Base-by-base conservation (phyloP, 371 early-diverging fungal genomes). In the Mucor saturninus region DNA sequence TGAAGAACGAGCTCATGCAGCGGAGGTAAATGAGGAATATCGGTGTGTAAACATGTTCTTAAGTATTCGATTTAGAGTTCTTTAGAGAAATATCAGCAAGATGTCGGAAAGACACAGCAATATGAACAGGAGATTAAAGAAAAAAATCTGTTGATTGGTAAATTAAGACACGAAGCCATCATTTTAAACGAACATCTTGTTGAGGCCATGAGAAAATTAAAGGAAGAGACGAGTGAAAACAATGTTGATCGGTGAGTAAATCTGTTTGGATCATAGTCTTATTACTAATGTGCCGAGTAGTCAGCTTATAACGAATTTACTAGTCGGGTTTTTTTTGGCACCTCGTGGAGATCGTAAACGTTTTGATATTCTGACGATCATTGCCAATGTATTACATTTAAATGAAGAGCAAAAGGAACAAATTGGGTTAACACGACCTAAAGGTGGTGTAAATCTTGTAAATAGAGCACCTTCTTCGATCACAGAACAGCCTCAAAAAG, bases 331-430 rank as follows among this genome's bases (percentile, higher is more conserved):
- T 71, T 74, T 94, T 60, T 77, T 88, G 57, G 86, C 93, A 39
- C 93, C 92, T 37, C 84, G 94, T 31, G 95, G 94, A 28, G 95
- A 95, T 70, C 83, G 89, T 49, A 95, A 93, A 70, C 85, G 94
- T 37, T 96, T 83, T 68, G 96, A 96, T 71, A 92, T 95, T 50
- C 73, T 96, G 56, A 88, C 86, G 39, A 86, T 96, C 50, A 94
- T 96, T 73, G 86, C 93, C n/a, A 91, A 86, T 60, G 91, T 95
- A 15, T 76, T 96, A 53, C 89, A 93, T 74, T 85, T 94, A 58
- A 83, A 80, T 9, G 94, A 94, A 51, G 93, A 94, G 68, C 94
- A 96, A 72, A 92, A 92, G 62, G 88, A 89, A 62, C 88, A 89
- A 63, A 90, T 94, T 35, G 95, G 96, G 8, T 72, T 95, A 59